These are phyloP conservation scores for Chlorella sp. DNA, from an alignment of 139 green algal genomes.

Conservation along the genomic window DNA sequence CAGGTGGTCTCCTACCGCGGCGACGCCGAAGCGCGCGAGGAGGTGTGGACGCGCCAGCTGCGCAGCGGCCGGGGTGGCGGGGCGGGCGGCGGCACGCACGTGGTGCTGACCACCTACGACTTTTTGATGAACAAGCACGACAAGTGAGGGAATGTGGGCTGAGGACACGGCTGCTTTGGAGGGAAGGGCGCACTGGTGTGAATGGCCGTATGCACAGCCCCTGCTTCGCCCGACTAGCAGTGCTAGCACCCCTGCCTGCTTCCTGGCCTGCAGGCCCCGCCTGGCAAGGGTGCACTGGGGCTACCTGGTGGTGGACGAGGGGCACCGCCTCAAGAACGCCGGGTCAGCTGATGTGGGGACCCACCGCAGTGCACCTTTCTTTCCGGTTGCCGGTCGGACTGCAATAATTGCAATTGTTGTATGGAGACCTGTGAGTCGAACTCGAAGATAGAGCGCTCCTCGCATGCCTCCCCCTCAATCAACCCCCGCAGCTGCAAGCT, in stretches of 20 bases:
- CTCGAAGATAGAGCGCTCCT: too few relatives aligned
- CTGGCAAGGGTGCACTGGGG: conserved; percentile 54
- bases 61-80: neutral
- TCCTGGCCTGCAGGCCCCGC: conserved; percentile 22
- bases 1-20: conserved; percentile 55
- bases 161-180: too few relatives aligned
- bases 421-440: too few relatives aligned
- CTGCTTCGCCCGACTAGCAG: too few relatives aligned
- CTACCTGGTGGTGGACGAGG: conserved; percentile 76
- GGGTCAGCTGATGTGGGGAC: neutral
- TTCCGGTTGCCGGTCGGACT: too few relatives aligned
- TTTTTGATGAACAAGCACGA: conserved; percentile 60
- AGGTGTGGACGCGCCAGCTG: conserved; percentile 40
- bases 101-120: conserved; percentile 72
- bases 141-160: conserved; percentile 18
- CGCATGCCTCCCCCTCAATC: too few relatives aligned
- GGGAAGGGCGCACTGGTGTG: too few relatives aligned
- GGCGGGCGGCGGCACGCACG: conserved; percentile 44
- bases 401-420: too few relatives aligned
- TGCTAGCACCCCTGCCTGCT: neutral
- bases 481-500: conserved; percentile 67
- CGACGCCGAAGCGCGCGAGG: conserved; percentile 39
- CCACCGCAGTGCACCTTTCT: too few relatives aligned
- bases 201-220: too few relatives aligned
- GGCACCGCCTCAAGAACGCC: conserved; percentile 80